These are phyloP conservation scores for Decorospora gaudefroyi DNA, from an alignment of 2,329 filamentous ascomycete genomes.

Conservation along the genomic window DNA sequence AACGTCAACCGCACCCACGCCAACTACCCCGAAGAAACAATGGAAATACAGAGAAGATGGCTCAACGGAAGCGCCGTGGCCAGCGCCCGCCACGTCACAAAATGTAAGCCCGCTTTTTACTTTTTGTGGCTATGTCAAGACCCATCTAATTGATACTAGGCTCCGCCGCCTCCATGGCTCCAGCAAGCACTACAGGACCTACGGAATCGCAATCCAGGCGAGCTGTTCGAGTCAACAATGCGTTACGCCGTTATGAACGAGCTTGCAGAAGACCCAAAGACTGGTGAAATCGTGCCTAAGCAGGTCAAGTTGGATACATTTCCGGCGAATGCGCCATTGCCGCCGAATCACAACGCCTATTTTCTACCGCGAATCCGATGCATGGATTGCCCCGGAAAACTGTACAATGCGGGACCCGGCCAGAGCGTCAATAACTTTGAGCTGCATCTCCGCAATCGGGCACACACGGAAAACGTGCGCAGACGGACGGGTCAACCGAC, in stretches of 20 bases:
- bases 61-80: conserved; percentile 66
- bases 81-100: conserved; percentile 62
- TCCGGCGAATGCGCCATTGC: conserved; percentile 56
- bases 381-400: conserved; percentile 87
- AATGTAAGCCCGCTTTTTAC: conserved; percentile 63
- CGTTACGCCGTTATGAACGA: conserved; percentile 81
- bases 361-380: conserved; percentile 90
- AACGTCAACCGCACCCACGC: conserved; percentile 46
- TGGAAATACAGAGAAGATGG: conserved; percentile 54
- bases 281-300: conserved; percentile 55
- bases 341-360: conserved; percentile 71
- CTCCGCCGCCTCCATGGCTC: conserved; percentile 86
- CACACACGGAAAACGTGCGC: conserved; percentile 59
- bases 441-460: conserved; percentile 83
- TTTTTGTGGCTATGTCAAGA: background rate
- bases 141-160: conserved; percentile 57
- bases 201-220: conserved; percentile 71
- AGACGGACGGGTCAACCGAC: conserved; percentile 34
- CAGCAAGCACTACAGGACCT: conserved; percentile 72
- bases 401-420: conserved; percentile 88
- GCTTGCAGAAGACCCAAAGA: conserved; percentile 51
- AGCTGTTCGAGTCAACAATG: conserved; percentile 89
- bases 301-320: conserved; percentile 61
- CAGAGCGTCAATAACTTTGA: conserved; percentile 89
- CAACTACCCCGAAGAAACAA: conserved; percentile 38